These are phyloP conservation scores for Lanmaoa rubissima DNA, from an alignment of 768 basidiomycete species.

Conservation along the genomic window DNA sequence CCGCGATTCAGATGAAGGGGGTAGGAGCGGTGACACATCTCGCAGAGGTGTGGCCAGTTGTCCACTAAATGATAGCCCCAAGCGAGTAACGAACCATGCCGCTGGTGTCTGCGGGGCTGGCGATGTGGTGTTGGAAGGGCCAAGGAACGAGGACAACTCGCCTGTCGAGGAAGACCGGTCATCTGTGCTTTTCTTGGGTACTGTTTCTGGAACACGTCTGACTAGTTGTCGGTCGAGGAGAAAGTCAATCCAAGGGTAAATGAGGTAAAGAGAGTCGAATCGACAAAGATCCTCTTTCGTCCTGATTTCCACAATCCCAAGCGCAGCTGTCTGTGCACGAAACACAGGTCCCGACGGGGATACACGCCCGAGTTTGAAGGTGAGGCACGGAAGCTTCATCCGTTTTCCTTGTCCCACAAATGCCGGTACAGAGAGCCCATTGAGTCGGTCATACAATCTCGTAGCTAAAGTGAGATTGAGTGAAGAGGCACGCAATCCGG, in stretches of 20 bases:
- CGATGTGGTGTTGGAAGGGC: not conserved
- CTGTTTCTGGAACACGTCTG: not conserved
- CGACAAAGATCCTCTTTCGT: slow-evolving; percentile 4
- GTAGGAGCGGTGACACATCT: not conserved
- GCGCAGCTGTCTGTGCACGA: not conserved
- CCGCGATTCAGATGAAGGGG: not conserved
- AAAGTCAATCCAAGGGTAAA: slow-evolving; percentile 18
- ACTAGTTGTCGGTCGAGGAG: slow-evolving; percentile 4
- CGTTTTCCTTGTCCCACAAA: not conserved
- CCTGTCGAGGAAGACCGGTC: not conserved
- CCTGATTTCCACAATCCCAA: slow-evolving; percentile 10
- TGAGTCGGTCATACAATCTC: not conserved
- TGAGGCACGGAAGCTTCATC: slow-evolving; percentile 10
- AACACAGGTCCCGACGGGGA: not conserved
- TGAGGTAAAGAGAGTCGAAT: not conserved
- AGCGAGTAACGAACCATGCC: not conserved
- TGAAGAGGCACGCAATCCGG: not conserved
- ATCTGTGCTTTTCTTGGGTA: not conserved
- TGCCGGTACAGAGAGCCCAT: not conserved
- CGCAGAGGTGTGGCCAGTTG: not conserved
- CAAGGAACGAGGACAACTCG: not conserved
- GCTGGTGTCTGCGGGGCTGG: not conserved
- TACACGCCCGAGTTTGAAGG: slow-evolving; percentile 1
- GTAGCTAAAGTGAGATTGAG: not conserved
- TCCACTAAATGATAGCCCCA: not conserved